These are phyloP conservation scores for Colletotrichum tropicicola DNA, from an alignment of 2,329 filamentous ascomycete genomes.

Conservation along the genomic window DNA sequence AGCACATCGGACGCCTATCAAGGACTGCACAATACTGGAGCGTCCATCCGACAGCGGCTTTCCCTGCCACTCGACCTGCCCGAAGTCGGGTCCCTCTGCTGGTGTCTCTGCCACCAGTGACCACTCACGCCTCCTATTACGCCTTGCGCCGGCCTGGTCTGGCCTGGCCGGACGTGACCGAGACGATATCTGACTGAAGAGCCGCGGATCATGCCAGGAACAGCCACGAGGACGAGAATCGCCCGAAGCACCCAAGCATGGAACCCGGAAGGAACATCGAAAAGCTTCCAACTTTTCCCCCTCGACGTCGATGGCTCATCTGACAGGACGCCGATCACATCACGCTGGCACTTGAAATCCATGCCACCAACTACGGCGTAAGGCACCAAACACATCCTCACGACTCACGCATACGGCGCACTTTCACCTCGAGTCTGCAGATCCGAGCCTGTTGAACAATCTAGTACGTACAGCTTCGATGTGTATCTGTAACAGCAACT, in stretches of 20 bases:
- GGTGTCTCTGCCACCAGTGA: too few species aligned
- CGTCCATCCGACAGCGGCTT: too few species aligned
- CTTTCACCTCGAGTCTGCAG: slow-evolving; percentile 1
- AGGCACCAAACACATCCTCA: too few species aligned
- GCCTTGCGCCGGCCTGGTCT: neutral
- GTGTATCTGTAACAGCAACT: slow-evolving; percentile 13
- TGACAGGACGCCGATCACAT: neutral
- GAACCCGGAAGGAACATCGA: neutral
- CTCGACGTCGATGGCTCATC: too few species aligned
- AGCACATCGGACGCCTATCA: too few species aligned
- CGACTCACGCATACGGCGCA: too few species aligned
- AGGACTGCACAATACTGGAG: too few species aligned
- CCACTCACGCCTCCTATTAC: neutral
- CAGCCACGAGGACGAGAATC: neutral
- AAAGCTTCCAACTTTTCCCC: neutral
- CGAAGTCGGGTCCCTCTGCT: too few species aligned
- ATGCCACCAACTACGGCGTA: too few species aligned
- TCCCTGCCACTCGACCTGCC: too few species aligned
- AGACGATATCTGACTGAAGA: slow-evolving; percentile 10
- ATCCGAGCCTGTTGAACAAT: neutral
- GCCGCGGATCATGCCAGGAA: slow-evolving; percentile 23
- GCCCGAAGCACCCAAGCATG: slow-evolving; percentile 12
- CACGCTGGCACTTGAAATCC: too few species aligned
- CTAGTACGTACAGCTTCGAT: neutral
- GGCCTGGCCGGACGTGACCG: slow-evolving; percentile 1